Percentiles rank a stretch among this genome's conserved stretches.
Conservation (phyloP, 495 filamentous ascomycete species). For the Parmelia sp. region DNA sequence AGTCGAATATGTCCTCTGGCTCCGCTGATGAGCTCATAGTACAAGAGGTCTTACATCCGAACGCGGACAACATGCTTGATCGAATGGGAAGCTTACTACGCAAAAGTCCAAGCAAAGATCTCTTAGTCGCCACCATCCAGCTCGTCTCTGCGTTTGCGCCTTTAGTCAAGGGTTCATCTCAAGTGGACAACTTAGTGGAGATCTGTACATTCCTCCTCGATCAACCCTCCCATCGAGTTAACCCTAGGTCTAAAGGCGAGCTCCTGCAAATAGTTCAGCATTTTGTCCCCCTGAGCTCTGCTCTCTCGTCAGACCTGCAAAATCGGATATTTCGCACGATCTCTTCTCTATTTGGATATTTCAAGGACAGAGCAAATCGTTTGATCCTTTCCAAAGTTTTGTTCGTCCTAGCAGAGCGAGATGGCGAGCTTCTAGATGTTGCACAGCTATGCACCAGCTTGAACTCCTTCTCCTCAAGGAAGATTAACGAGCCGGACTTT, state of each 20-base stretch:
- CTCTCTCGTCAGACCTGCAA: constrained; percentile 52
- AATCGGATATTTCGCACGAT: constrained; percentile 54
- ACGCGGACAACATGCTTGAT: constrained; percentile 60
- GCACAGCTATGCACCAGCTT: constrained; percentile 69
- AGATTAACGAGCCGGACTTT: constrained; percentile 80
- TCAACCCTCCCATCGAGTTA: constrained; percentile 74
- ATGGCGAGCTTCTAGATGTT: constrained; percentile 53
- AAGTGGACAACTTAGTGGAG: constrained; percentile 65
- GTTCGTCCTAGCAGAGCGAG: constrained; percentile 56
- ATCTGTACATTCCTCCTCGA: constrained; percentile 74
- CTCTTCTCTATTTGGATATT: constrained; percentile 75
- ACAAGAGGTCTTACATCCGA: constrained; percentile 58
- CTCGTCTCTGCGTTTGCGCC: constrained; percentile 68
- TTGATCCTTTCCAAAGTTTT: constrained; percentile 66
- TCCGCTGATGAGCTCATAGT: constrained; percentile 41
- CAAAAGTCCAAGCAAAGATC: constrained; percentile 56
- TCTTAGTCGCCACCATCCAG: constrained; percentile 70
- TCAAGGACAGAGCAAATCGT: constrained; percentile 71
- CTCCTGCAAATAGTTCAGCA: constrained; percentile 67
- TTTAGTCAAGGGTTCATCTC: constrained; percentile 60
- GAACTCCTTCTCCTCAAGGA: constrained; percentile 63
- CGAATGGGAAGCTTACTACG: constrained; percentile 61
- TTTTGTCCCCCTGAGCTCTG: constrained; percentile 58
- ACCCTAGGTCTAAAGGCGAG: constrained; percentile 72
- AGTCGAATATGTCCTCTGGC: constrained; percentile 46